Base-by-base conservation (phyloP, 495 filamentous ascomycete species). In the Hyphodiscus hymeniophilus region DNA sequence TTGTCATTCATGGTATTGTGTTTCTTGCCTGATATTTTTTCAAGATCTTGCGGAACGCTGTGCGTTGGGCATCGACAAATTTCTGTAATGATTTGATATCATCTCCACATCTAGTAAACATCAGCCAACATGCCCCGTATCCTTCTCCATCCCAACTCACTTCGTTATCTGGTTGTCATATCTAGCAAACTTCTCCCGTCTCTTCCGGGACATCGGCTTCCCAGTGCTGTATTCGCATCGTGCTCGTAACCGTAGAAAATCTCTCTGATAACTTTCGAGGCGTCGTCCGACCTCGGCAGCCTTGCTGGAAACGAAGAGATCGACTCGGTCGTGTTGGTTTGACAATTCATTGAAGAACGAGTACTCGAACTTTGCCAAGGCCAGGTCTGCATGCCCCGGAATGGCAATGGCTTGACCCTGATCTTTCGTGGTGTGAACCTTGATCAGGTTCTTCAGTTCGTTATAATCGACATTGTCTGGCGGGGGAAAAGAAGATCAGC, bases 391-490 rank as follows among this genome's bases (percentile, higher is more conserved):
- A 38, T 76, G 71, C 12, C 80, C 82, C 0, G 82, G 82, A 34
- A 88, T 84, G 7, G 81, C 63, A 21, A 83, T 70, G 13, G 81
- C 75, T n/a, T 76, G 72, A 26, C 72, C 77, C 52, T 76, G 74
- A 35, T 66, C 66, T 31, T 66, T 68, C 16, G 77, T 79, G 0
- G 84, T 88, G 57, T 82, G 71, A 42, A 67, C 69, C 63, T 86
- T 87, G 67, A 88, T 86, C 56, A 82, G 60, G 52, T 77, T 74
- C 64, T 88, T 88, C 42, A 88, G 67, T 43, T 81, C 80, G 54
- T 86, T 82, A 62, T 88, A 88, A 63, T 87, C 83, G 59, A 88
- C 73, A 62, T 88, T 88, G 59, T 85, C 75, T 79, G 47, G 23
- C 5, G 46, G n/a, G n/a, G n/a, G 8, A 41, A 17, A 8, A 17